Base-by-base conservation (phyloP, 805 yeast genomes). In the Schwanniomyces pseudopolymorphus region DNA sequence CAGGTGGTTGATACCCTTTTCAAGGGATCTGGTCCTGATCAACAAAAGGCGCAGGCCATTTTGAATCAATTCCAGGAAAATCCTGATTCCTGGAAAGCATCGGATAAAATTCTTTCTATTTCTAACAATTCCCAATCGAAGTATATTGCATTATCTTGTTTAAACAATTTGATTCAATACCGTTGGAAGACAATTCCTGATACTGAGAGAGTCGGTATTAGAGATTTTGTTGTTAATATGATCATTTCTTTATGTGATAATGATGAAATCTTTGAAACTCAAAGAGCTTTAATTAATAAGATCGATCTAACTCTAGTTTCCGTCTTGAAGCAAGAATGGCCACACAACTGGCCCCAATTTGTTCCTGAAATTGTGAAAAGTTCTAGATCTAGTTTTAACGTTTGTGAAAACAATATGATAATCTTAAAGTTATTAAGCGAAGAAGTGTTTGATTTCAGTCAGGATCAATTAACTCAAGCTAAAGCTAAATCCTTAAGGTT, bases 301-400 rank as follows among this genome's bases (percentile, higher is more conserved):
- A 90, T 91, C 58, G 96, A 94, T 69, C 77, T 94, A 60, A 92
- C 98, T 13, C 75, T 94, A 59, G 99, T 94, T 31, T 95, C 91
- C 61, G 85, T 94, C 43, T 80, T 94, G 60, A 94, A 94, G 61
- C 98, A 94, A 70, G 99, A 94, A 65, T 94, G 99, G 99, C 99
- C 99, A 27, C 89, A 85, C 57, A 87, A 91, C 65, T 94, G 99
- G 99, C 98, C 98, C 16, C 87, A 85, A 58, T 94, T 94, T 60
- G 87, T 94, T 42, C 96, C 97, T 14, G 99, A 94, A 65, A 80
- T 94, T 46, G 94, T 92, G 40, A 80, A 78, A 49, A 85, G 96
- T 53, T 84, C 95, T 39, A 81, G 89, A 52, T 82, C 92, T 11
- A 85, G 94, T 19, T 82, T 87, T 66, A 92, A 90, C 59, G 97